Conservation (phyloP, 2,329 filamentous ascomycete species). For the Nemania sp. region DNA sequence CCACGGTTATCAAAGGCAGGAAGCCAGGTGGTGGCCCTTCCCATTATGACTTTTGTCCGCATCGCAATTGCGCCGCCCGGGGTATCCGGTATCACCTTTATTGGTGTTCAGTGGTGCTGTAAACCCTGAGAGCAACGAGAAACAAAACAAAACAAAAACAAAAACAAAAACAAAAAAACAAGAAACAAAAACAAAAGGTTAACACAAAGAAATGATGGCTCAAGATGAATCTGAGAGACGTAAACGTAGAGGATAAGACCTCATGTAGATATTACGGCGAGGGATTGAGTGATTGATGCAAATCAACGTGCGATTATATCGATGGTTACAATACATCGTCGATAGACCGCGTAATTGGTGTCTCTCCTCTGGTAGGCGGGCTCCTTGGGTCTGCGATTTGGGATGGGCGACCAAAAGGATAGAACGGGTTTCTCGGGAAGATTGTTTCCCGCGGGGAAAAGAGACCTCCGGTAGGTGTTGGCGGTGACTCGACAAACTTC, state of each 20-base stretch:
- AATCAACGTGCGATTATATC: not conserved
- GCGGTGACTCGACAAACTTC: slow-evolving; percentile 57
- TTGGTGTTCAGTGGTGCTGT: slow-evolving; percentile 33
- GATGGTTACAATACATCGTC: slow-evolving; percentile 69
- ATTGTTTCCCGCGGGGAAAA: slow-evolving; percentile 58
- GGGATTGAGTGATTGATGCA: not conserved
- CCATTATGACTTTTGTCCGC: slow-evolving; percentile 25
- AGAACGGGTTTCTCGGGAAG: slow-evolving; percentile 60
- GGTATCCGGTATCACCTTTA: slow-evolving; percentile 38
- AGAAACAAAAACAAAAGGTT: slow-evolving; percentile 24
- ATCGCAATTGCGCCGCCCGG: slow-evolving; percentile 34
- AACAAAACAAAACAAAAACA: no score
- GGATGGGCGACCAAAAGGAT: slow-evolving; percentile 55
- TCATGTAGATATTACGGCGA: slow-evolving; percentile 4
- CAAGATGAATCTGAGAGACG: slow-evolving; percentile 22
- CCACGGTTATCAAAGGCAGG: slow-evolving; percentile 13
- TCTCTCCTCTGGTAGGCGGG: slow-evolving; percentile 73
- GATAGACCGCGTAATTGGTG: slow-evolving; percentile 77
- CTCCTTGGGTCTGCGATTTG: slow-evolving; percentile 70
- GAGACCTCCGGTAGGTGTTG: slow-evolving; percentile 56
- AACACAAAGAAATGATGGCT: slow-evolving; percentile 29
- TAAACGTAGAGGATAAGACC: slow-evolving; percentile 8
- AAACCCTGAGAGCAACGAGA: slow-evolving; percentile 29
- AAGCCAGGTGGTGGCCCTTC: slow-evolving; percentile 15
- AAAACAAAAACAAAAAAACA: slow-evolving; percentile 27